These are phyloP conservation scores for Exophiala viscosa DNA, from an alignment of 2,329 filamentous ascomycete species.

Conservation along the genomic window DNA sequence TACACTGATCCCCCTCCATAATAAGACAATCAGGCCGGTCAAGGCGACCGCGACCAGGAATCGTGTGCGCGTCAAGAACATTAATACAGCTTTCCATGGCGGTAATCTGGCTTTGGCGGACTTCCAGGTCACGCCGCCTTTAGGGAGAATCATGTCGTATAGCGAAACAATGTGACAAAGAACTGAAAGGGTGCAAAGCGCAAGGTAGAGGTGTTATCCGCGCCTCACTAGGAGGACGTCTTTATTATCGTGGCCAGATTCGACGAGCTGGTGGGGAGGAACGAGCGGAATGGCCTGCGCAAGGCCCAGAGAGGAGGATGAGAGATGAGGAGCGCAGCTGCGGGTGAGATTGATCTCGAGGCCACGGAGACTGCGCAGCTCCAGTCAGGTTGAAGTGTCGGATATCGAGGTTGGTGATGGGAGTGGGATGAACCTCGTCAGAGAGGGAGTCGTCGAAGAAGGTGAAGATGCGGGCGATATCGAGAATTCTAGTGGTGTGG, in stretches of 20 bases:
- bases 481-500: background rate
- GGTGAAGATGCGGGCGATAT: background rate
- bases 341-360: background rate
- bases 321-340: constrained; percentile 2
- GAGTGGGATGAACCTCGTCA: background rate
- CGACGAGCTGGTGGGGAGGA: constrained; percentile 5
- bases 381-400: background rate
- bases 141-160: constrained; percentile 77
- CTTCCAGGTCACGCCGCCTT: constrained; percentile 90
- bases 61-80: constrained; percentile 70
- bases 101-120: constrained; percentile 75
- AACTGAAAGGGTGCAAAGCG: constrained; percentile 1
- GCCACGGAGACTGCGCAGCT: background rate
- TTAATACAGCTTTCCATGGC: constrained; percentile 67
- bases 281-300: constrained; percentile 22
- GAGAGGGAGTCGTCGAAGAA: background rate
- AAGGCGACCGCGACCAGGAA: constrained; percentile 72
- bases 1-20: constrained; percentile 82
- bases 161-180: constrained; percentile 1
- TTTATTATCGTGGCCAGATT: constrained; percentile 19
- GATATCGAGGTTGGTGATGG: background rate
- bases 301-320: constrained; percentile 10
- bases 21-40: constrained; percentile 66
- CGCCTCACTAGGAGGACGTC: constrained; percentile 22
- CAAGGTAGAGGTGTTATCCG: constrained; percentile 1